Evolutionary conservation across 1,284 basidiomycete species (phyloP), one percentile per base, ranked within the genome.

Genomic region (Ceratobasidium sp.): DNA sequence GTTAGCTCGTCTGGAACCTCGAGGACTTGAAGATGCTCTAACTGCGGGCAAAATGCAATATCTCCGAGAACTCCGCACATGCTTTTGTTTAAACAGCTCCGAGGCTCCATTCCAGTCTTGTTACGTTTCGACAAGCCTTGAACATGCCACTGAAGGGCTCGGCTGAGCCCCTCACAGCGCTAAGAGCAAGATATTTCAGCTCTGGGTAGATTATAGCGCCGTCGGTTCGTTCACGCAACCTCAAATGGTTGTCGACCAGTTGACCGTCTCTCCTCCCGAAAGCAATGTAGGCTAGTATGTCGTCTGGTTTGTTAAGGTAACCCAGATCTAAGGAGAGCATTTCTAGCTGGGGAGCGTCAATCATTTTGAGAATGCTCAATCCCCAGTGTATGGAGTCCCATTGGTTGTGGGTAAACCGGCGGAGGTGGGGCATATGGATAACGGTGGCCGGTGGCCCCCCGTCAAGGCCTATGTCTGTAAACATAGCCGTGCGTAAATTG

Each of bases 301-400:
- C 56, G 9, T 14, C 29, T 31, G 14, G 22, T 11, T 8, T 6
- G 15, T 59, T 7, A 22, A 7, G 8, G 15, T 33, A 33, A 11
- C 36, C 64, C 27, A 66, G 47, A 45, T 66, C 22, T 8, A 66
- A 31, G 19, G 48, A 14, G 22, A 66, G 41, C 4, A 17, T 31
- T 50, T 66, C 47, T 19, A 66, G 48, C 24, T 33, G 47, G 17
- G 64, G 64, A n/a, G 64, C 64, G 29, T 66, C 64, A 19, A 66
- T 66, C 64, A 66, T 66, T 31, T 50, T 17, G 4, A 66, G 27
- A 31, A 66, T 31, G 50, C n/a, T 29, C 9, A 66, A 29, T 22
- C 45, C 64, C 64, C 64, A 66, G 9, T 5, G 22, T 14, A 50
- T 47, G 7, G 36, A 47, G 19, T 31, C 36, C 15, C 47, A 50